These are phyloP conservation scores for Nicotiana tabacum DNA, from an alignment of 257 asterid genomes.

Conservation along the genomic window DNA sequence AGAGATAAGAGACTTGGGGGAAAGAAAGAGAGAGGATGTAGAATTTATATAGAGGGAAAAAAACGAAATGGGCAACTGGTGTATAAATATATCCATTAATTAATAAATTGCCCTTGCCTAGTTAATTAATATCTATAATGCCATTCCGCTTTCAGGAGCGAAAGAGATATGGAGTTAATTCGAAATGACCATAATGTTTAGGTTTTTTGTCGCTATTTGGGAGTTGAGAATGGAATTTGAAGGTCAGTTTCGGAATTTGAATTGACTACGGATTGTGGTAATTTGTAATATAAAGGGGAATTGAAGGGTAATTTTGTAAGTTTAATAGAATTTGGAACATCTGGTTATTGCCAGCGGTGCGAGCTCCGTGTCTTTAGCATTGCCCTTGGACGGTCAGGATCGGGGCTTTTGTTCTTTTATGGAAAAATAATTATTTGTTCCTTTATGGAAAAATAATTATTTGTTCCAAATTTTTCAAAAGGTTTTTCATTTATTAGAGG, in stretches of 20 bases:
- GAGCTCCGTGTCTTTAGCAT: constrained; percentile 11
- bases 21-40: neutral
- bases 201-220: neutral
- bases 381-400: neutral
- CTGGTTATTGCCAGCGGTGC: constrained; percentile 9
- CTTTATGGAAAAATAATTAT: neutral
- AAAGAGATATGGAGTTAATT: neutral
- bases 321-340: neutral
- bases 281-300: neutral
- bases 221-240: neutral
- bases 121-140: neutral
- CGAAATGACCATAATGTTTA: neutral
- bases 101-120: neutral
- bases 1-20: neutral
- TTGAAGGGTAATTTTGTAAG: neutral
- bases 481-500: neutral
- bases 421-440: neutral
- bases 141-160: neutral
- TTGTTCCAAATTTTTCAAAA: neutral
- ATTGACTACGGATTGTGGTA: neutral
- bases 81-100: neutral
- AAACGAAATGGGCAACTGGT: neutral
- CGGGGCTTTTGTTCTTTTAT: neutral
- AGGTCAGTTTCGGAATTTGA: neutral
- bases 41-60: neutral